Conservation (phyloP, 2,329 filamentous ascomycete species). For the Clonostachys byssicola region DNA sequence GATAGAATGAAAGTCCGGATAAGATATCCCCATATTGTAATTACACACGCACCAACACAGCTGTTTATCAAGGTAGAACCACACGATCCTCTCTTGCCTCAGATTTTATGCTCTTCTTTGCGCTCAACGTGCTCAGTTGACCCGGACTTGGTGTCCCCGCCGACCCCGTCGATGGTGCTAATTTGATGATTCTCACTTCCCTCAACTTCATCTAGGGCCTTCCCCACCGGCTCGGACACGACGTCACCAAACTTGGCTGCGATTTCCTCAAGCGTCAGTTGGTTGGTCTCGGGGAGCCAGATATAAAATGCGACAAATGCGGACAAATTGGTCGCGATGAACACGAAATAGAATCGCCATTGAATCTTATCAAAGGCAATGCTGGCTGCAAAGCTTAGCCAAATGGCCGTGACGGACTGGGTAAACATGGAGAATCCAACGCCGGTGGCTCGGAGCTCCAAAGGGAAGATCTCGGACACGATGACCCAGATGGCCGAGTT, state of each 20-base stretch:
- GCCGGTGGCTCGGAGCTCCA: slow-evolving; percentile 13
- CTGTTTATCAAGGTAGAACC: too few species aligned
- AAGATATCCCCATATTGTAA: too few species aligned
- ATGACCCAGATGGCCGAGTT: slow-evolving; percentile 19
- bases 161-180: too few species aligned
- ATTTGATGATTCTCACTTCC: neutral
- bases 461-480: slow-evolving; percentile 14
- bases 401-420: slow-evolving; percentile 19
- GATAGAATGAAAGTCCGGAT: too few species aligned
- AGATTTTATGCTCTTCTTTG: too few species aligned
- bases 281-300: slow-evolving; percentile 25
- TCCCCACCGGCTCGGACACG: neutral
- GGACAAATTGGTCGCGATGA: slow-evolving; percentile 21
- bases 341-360: slow-evolving; percentile 24
- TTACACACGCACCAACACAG: too few species aligned
- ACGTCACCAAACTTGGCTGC: slow-evolving; percentile 23
- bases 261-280: slow-evolving; percentile 22
- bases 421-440: slow-evolving; percentile 17
- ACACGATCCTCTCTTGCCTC: too few species aligned
- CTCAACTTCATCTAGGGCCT: neutral
- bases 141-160: too few species aligned
- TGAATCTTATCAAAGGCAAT: slow-evolving; percentile 17
- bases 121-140: too few species aligned
- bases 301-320: slow-evolving; percentile 19
- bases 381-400: slow-evolving; percentile 17